These are phyloP conservation scores for Fusarium clavum DNA, from an alignment of 2,329 filamentous ascomycete species.

Conservation along the genomic window DNA sequence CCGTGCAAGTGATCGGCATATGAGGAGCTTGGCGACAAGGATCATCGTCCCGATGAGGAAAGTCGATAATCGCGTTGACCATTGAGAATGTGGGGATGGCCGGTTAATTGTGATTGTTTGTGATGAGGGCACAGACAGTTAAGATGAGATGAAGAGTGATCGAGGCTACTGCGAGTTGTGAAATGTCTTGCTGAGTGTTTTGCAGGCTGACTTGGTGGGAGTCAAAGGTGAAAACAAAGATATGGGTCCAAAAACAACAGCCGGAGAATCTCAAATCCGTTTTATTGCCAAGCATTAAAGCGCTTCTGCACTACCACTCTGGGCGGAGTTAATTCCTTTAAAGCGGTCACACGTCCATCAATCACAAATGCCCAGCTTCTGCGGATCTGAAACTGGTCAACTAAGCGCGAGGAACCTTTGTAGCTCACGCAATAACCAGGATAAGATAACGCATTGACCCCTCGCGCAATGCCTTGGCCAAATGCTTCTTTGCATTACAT, in stretches of 20 bases:
- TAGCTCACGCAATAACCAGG: constrained; percentile 26
- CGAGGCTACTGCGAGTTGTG: not conserved
- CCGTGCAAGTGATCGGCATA: constrained; percentile 29
- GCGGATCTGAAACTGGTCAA: constrained; percentile 19
- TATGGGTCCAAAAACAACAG: not conserved
- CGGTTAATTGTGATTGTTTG: not conserved
- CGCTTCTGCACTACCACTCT: constrained; percentile 16
- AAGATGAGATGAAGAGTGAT: not conserved
- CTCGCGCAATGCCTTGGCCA: not conserved
- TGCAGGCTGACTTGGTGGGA: not conserved
- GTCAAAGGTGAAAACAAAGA: not conserved
- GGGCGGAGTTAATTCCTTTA: constrained; percentile 15
- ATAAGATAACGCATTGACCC: constrained; percentile 23
- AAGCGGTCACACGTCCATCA: constrained; percentile 26
- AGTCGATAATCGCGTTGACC: constrained; percentile 25
- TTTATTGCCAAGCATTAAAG: constrained; percentile 21
- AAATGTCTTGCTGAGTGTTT: not conserved
- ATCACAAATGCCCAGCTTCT: constrained; percentile 13
- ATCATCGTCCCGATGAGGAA: constrained; percentile 23
- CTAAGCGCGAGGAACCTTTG: constrained; percentile 16
- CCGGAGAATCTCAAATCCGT: constrained; percentile 11
- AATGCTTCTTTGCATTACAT: not conserved
- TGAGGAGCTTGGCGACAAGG: constrained; percentile 17
- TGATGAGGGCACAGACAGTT: not conserved
- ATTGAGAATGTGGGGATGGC: constrained; percentile 12